Evolutionary conservation across 768 basidiomycete species (phyloP), one percentile per base, ranked within the genome.

Genomic region (Suillus alpinus): DNA sequence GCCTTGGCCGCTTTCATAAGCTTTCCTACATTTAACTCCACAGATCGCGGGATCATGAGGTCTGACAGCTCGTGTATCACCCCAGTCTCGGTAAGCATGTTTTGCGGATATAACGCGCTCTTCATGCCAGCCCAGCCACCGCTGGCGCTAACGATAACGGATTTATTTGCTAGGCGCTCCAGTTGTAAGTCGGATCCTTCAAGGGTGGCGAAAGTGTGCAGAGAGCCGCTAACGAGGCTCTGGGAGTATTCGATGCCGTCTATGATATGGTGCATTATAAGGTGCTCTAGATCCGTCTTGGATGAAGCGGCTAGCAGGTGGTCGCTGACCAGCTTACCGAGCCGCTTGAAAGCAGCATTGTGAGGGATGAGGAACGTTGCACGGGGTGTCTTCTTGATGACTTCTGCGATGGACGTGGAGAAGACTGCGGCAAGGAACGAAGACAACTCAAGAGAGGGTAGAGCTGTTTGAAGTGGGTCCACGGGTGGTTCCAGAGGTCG

Each of bases 371-470:
- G 83, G 60, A 94, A 83, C 3, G 95, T 89, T 0, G 89, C 88
- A 8, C 84, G 84, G 4, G 91, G 88, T 26, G 82, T 83, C 23
- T 69, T 78, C 68, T 85, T 81, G 60, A 94, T 75, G 23, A 75
- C 79, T 36, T 91, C 86, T 9, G 92, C 91, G 52, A 98, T 83
- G 12, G 84, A 85, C 12, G 94, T 89, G 2, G 96, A 92, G 72
- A 94, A 95, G 31, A 94, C 78, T 7, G 94, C 88, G 0, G 95
- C 94, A 52, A 98, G 83, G 76, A 95, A 99, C 20, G 88, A 85
- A 2, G 96, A 98, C 18, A 94, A 81, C 43, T 94, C 87, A n/a
- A 97, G 81, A 58, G 83, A 78, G 3, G 94, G 90, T 16, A 95
- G 78, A 14, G 92, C 88, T 6, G 91, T 88, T 70, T 89, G 84